A percentile compares a stretch with the other conserved stretches of the same genome.
Conservation (phyloP, 2,329 filamentous ascomycete genomes). For the Incumbomyces lentus region DNA sequence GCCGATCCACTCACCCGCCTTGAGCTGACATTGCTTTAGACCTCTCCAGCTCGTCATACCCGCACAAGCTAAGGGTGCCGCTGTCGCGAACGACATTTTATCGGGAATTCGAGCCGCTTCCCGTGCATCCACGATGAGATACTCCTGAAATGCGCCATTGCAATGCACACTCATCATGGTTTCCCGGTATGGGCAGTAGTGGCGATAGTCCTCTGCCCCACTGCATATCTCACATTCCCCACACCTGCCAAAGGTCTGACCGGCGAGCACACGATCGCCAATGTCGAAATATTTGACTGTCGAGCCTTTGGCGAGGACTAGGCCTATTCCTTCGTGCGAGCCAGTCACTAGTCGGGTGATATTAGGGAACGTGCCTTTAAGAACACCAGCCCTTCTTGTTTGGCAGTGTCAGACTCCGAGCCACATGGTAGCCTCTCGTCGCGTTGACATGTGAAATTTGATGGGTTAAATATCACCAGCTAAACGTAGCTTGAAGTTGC, state of each 20-base stretch:
- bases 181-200: slow-evolving; percentile 5
- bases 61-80: slow-evolving; percentile 46
- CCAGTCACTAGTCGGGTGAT: slow-evolving; percentile 42
- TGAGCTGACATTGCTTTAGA: slow-evolving; percentile 32
- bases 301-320: slow-evolving; percentile 39
- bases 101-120: slow-evolving; percentile 37
- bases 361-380: slow-evolving; percentile 36
- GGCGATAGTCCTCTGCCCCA: neutral
- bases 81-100: slow-evolving; percentile 36
- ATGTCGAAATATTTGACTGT: slow-evolving; percentile 30
- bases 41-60: slow-evolving; percentile 39
- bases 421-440: no score
- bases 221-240: slow-evolving; percentile 42
- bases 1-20: slow-evolving; percentile 22
- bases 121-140: slow-evolving; percentile 38
- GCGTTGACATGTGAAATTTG: no score
- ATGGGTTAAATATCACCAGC: no score
- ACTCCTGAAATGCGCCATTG: slow-evolving; percentile 47
- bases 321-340: slow-evolving; percentile 49
- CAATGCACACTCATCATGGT: slow-evolving; percentile 10
- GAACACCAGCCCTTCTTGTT: no score
- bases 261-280: slow-evolving; percentile 47
- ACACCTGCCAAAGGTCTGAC: slow-evolving; percentile 43
- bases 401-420: no score
- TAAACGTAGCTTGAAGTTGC: no score